These are phyloP conservation scores for Elongisporangium prolatum DNA, from an alignment of 352 stramenopile genomes.

Conservation along the genomic window DNA sequence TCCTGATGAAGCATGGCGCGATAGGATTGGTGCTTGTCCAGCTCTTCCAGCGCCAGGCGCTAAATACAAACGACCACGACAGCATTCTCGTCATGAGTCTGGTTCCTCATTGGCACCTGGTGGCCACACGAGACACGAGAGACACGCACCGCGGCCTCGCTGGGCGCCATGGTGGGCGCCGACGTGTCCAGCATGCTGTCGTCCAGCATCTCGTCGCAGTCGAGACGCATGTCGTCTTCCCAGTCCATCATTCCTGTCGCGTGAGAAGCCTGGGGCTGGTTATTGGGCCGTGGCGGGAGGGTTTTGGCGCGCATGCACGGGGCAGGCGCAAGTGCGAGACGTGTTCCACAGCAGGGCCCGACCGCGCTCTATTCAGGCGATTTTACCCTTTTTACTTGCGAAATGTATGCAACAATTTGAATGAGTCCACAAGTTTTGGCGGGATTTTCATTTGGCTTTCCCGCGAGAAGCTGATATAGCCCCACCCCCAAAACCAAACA, in stretches of 20 bases:
- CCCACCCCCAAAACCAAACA: no score
- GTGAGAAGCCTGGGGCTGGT: background rate
- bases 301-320: background rate
- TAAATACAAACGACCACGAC: conserved; percentile 10
- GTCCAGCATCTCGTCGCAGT: conserved; percentile 81
- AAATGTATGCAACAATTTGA: background rate
- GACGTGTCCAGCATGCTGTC: conserved; percentile 39
- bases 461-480: background rate
- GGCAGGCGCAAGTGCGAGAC: background rate
- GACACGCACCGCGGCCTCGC: conserved; percentile 15
- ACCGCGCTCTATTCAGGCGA: background rate
- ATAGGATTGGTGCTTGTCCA: conserved; percentile 66
- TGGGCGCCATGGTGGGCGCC: conserved; percentile 11
- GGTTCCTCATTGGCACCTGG: conserved; percentile 11
- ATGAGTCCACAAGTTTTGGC: background rate
- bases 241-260: conserved; percentile 37
- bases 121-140: conserved; percentile 45
- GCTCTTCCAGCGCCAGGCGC: conserved; percentile 70
- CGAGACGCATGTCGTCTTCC: conserved; percentile 51
- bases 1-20: conserved; percentile 77
- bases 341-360: background rate
- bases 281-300: background rate
- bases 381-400: background rate
- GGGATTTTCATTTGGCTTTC: background rate
- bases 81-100: background rate